These are phyloP conservation scores for Thraustotheca clavata DNA, from an alignment of 352 stramenopile genomes.

Conservation along the genomic window DNA sequence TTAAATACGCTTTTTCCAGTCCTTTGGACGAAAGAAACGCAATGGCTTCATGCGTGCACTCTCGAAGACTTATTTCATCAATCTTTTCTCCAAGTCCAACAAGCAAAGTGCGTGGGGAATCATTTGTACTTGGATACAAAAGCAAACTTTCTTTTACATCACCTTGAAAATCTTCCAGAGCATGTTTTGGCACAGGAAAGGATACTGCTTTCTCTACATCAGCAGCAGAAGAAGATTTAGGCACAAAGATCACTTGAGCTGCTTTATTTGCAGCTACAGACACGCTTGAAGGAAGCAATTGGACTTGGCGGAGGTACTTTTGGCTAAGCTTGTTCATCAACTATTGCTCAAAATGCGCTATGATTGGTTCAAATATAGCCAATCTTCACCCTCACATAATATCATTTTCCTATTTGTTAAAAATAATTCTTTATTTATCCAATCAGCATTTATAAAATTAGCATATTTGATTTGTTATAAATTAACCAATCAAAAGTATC, in stretches of 20 bases:
- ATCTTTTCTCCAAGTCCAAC: slow-evolving; percentile 69
- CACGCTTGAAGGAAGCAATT: too few species aligned
- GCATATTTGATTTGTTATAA: too few species aligned
- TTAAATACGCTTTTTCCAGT: slow-evolving; percentile 33
- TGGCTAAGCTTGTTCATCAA: too few species aligned
- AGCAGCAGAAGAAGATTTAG: not conserved
- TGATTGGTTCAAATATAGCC: too few species aligned
- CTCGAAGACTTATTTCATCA: slow-evolving; percentile 48
- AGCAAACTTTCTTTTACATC: slow-evolving; percentile 58
- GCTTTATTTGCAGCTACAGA: not conserved
- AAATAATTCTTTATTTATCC: too few species aligned
- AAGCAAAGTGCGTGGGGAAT: slow-evolving; percentile 51
- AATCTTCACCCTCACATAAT: too few species aligned
- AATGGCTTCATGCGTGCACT: slow-evolving; percentile 57
- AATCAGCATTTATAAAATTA: too few species aligned
- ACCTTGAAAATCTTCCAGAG: slow-evolving; percentile 58
- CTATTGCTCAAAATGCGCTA: too few species aligned
- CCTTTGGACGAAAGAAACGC: slow-evolving; percentile 41
- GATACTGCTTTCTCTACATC: slow-evolving; percentile 29
- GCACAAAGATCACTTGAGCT: slow-evolving; percentile 19
- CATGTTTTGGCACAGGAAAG: slow-evolving; percentile 51
- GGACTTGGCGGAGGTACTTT: too few species aligned
- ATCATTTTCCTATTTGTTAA: too few species aligned
- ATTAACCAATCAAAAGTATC: too few species aligned
- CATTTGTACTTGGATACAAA: slow-evolving; percentile 59